A percentile compares a stretch with the other conserved stretches of the same genome.
Conservation (phyloP, 768 basidiomycete genomes). For the Cystobasidium tubakii region DNA sequence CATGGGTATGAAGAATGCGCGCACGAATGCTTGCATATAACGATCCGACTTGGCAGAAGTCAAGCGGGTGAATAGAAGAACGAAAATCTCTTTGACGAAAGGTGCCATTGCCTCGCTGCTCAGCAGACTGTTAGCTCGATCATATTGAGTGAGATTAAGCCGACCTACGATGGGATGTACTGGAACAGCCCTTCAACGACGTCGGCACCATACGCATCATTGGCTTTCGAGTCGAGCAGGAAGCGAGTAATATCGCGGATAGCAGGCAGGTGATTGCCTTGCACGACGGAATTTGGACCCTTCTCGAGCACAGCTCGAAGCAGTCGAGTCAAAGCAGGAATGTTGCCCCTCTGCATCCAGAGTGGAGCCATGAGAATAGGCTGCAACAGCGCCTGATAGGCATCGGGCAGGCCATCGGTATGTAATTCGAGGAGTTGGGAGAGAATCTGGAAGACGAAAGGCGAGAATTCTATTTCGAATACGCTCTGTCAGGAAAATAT, state of each 20-base stretch:
- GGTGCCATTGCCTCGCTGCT: constrained; percentile 61
- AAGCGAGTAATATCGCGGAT: constrained; percentile 88
- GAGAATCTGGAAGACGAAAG: constrained; percentile 93
- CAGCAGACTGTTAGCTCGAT: not conserved
- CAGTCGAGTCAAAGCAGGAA: constrained; percentile 84
- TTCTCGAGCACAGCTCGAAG: constrained; percentile 74
- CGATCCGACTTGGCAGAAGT: constrained; percentile 83
- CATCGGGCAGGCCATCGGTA: constrained; percentile 58
- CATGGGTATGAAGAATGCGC: constrained; percentile 69
- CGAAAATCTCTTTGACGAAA: constrained; percentile 68
- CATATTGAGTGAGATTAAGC: not conserved
- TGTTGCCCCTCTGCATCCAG: constrained; percentile 91
- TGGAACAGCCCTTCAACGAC: constrained; percentile 70
- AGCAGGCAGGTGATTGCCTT: constrained; percentile 64
- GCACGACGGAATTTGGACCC: constrained; percentile 64
- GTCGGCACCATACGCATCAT: constrained; percentile 88
- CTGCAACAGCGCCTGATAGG: constrained; percentile 72
- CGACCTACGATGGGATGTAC: constrained; percentile 67
- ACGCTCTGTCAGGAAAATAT: not conserved
- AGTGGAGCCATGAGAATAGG: constrained; percentile 75
- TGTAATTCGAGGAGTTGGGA: constrained; percentile 91
- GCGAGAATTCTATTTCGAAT: constrained; percentile 75
- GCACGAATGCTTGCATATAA: constrained; percentile 72
- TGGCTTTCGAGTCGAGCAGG: constrained; percentile 66
- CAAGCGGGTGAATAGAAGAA: constrained; percentile 71